Evolutionary conservation across 805 yeast genomes (phyloP).

Genomic region (Jamesozyma lodderae): DNA sequence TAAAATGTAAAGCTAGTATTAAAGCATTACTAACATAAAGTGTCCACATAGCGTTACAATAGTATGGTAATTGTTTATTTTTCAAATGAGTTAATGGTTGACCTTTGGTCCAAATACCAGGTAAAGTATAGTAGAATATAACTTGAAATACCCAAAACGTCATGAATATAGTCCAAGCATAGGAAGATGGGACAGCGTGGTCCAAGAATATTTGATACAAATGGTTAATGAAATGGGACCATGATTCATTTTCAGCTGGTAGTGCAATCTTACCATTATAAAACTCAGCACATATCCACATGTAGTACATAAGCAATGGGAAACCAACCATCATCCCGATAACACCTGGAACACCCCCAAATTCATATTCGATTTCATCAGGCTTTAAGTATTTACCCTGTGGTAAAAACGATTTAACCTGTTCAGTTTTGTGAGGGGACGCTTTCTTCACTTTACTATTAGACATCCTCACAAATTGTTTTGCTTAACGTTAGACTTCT

Average conservation of each 20-base stretch:
- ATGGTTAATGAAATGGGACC: constrained; percentile 39
- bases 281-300: constrained; percentile 86
- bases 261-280: constrained; percentile 65
- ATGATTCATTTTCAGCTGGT: constrained; percentile 54
- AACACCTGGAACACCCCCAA: constrained; percentile 90
- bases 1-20: constrained; percentile 55
- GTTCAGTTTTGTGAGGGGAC: no score
- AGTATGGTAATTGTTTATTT: constrained; percentile 78
- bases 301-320: constrained; percentile 89
- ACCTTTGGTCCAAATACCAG: constrained; percentile 93
- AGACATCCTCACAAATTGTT: no score
- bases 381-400: constrained; percentile 35
- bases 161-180: constrained; percentile 64
- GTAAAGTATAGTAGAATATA: constrained; percentile 68
- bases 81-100: constrained; percentile 80
- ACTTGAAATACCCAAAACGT: constrained; percentile 62
- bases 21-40: constrained; percentile 60
- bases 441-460: no score
- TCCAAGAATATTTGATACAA: constrained; percentile 39
- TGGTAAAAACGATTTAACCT: constrained; percentile 21
- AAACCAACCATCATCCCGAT: constrained; percentile 86
- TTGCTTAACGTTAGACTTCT: no score
- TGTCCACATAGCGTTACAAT: constrained; percentile 84
- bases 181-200: constrained; percentile 48
- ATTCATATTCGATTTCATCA: constrained; percentile 68